Conservation (phyloP, 768 basidiomycete species). For the Suillus placidus region DNA sequence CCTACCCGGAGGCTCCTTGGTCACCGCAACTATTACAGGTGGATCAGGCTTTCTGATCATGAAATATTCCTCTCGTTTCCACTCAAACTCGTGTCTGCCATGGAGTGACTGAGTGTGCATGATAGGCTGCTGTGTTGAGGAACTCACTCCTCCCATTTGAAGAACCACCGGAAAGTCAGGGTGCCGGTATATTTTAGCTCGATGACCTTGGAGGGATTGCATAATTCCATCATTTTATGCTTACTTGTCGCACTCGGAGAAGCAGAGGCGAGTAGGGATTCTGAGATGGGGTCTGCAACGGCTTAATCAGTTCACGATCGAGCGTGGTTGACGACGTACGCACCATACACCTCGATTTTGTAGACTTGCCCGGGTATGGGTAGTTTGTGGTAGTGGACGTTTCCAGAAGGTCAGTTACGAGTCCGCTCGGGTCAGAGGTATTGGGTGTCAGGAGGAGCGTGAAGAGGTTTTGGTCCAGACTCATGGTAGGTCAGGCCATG, state of each 20-base stretch:
- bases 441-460: constrained; percentile 69
- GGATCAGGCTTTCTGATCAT: constrained; percentile 86
- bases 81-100: constrained; percentile 78
- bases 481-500: constrained; percentile 50
- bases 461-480: constrained; percentile 84
- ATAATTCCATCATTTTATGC: constrained; percentile 72
- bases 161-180: constrained; percentile 73
- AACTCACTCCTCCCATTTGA: constrained; percentile 83
- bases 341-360: constrained; percentile 70
- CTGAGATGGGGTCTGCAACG: constrained; percentile 66
- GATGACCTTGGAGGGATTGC: constrained; percentile 70
- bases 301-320: constrained; percentile 3
- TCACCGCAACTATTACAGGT: constrained; percentile 80
- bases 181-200: constrained; percentile 78
- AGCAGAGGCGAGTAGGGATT: constrained; percentile 70
- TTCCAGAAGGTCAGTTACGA: constrained; percentile 64
- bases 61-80: constrained; percentile 83
- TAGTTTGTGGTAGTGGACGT: constrained; percentile 72
- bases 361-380: constrained; percentile 57
- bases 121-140: neutral
- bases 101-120: neutral
- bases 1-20: constrained; percentile 71
- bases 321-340: constrained; percentile 19
- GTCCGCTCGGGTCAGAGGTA: constrained; percentile 51
- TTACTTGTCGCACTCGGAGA: constrained; percentile 69